These are phyloP conservation scores for Hymenoscyphus albidus DNA, from an alignment of 2,329 filamentous ascomycete genomes.

Conservation along the genomic window DNA sequence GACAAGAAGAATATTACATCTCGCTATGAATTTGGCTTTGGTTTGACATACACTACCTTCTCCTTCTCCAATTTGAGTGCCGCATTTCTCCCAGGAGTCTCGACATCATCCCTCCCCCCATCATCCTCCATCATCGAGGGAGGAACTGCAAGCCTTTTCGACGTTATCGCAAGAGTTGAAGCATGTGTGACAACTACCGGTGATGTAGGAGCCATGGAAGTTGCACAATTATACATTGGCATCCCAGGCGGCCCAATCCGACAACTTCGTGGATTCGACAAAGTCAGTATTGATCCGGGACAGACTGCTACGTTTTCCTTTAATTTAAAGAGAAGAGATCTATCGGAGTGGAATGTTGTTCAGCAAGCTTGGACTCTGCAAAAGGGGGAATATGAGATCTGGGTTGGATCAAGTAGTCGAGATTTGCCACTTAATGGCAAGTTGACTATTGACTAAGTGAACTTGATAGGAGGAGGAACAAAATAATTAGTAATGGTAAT, in stretches of 20 bases:
- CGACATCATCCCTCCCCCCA: background rate
- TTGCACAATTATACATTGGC: slow-evolving; percentile 33
- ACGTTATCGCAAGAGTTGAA: slow-evolving; percentile 46
- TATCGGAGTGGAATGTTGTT: slow-evolving; percentile 78
- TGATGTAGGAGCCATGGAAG: slow-evolving; percentile 30
- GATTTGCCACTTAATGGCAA: slow-evolving; percentile 22
- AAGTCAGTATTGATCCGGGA: slow-evolving; percentile 68
- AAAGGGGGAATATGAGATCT: slow-evolving; percentile 19
- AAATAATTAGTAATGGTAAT: too few species aligned
- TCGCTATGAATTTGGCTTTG: slow-evolving; percentile 40
- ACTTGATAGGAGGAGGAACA: too few species aligned
- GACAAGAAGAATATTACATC: slow-evolving; percentile 38
- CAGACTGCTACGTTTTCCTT: slow-evolving; percentile 60
- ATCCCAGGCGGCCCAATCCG: slow-evolving; percentile 53
- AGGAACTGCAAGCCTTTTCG: slow-evolving; percentile 52
- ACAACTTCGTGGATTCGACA: slow-evolving; percentile 63
- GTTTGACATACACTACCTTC: slow-evolving; percentile 35
- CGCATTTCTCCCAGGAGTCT: slow-evolving; percentile 11
- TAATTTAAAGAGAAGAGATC: slow-evolving; percentile 69
- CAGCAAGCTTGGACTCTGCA: slow-evolving; percentile 71
- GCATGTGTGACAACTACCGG: slow-evolving; percentile 53
- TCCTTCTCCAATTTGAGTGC: background rate
- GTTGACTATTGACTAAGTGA: background rate
- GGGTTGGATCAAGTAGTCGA: slow-evolving; percentile 24
- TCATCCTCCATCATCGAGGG: slow-evolving; percentile 32